Evolutionary conservation across 2,329 filamentous ascomycete genomes (phyloP).

Genomic region (Sporothrix phasma): DNA sequence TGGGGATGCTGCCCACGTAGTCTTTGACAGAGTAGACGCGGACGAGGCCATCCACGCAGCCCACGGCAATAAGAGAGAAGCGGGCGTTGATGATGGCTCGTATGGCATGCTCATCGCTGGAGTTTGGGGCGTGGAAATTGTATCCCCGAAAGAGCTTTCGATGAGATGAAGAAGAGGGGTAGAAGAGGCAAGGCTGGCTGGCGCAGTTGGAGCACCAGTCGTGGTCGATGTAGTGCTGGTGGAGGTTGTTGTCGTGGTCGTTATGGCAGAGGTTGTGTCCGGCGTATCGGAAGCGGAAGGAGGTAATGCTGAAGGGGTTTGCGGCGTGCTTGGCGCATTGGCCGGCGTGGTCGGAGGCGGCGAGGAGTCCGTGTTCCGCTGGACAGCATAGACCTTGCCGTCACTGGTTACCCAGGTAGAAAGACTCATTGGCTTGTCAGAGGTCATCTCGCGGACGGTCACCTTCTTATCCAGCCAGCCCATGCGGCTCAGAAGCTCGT

Average conservation of each 20-base stretch:
- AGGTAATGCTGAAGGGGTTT: not conserved
- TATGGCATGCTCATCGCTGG: conserved; percentile 49
- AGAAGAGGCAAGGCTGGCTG: not conserved
- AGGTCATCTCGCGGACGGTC: conserved; percentile 72
- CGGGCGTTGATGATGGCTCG: conserved; percentile 83
- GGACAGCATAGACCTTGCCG: conserved; percentile 82
- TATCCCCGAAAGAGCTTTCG: conserved; percentile 77
- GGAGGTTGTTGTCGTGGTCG: not conserved
- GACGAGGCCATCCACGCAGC: conserved; percentile 68
- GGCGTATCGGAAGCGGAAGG: not conserved
- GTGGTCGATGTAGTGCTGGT: not conserved
- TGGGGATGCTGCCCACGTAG: conserved; percentile 86
- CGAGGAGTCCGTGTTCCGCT: conserved; percentile 42
- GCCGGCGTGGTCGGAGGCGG: not conserved
- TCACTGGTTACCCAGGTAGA: conserved; percentile 86
- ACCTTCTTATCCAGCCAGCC: conserved; percentile 71
- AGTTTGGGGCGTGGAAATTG: conserved; percentile 71
- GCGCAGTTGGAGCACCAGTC: not conserved
- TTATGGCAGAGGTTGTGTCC: not conserved
- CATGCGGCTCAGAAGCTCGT: conserved; percentile 84
- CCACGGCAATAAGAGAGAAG: conserved; percentile 86
- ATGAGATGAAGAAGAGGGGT: conserved; percentile 25
- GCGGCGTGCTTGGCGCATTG: not conserved
- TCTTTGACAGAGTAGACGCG: conserved; percentile 88
- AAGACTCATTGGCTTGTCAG: conserved; percentile 93